Base-by-base conservation (phyloP, 345 rosid species). In the Pelargonium nanum region DNA sequence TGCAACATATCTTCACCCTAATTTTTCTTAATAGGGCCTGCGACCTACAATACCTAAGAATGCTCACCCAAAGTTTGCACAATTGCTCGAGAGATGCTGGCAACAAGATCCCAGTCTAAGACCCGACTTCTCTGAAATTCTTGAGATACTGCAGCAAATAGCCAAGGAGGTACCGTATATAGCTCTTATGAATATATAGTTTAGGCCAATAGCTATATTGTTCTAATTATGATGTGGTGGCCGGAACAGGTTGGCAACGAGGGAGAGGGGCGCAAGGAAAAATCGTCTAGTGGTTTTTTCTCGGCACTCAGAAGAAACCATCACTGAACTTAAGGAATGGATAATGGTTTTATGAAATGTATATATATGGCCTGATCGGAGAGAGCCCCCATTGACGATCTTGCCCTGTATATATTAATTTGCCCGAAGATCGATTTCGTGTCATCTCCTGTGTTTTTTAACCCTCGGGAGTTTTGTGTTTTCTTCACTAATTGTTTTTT, bases 21-120 rank as follows among this genome's bases (percentile, higher is more conserved):
- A 62, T 65, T 50, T 64, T 21, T 28, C 30, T 22, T 61, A 44
- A 12, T 59, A 87, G 96, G 87, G 80, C 61, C 81, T 87, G 58
- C 73, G 96, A 20, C 99, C 97, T 10, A 70, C 84, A 24, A 89
- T 89, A 58, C 96, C 99, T 12, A 86, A 87, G 78, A 65, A 77
- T 64, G 67, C 92, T 55, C 91, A 84, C 57, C 89, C 96, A 53
- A 80, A 72, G 74, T 74, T 93, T 52, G 78, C 78, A 19, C 85
- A 85, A 68, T 78, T 85, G 61, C 88, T 93, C 23, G 90, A 85
- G 84, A 85, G 76, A 65, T 89, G 99, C 84, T 89, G 97, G 99
- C 84, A 59, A 68, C 96, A 80, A 68, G 85, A 93, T 52, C 90
- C 99, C 57, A 65, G 66, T 63, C 85, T 74, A 68, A 81, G 97